Percentiles rank a stretch among this genome's conserved stretches.
These are phyloP conservation scores for Syzygium grande DNA, from an alignment of 345 rosid genomes.

Conservation along the genomic window DNA sequence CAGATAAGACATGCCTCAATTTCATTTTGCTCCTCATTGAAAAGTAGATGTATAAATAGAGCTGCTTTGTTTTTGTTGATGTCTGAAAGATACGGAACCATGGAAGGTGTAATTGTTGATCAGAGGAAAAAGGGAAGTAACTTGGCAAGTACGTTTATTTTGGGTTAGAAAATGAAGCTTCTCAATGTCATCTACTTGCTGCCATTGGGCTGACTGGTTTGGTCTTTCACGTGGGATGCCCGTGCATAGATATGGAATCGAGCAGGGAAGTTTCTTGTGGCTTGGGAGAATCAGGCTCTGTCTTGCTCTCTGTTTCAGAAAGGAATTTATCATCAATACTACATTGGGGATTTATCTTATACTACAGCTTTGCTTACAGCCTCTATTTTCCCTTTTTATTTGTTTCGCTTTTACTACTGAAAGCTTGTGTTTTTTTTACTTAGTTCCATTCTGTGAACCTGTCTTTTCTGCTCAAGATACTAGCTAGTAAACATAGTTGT, in stretches of 20 bases:
- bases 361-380: not conserved
- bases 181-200: not conserved
- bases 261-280: not conserved
- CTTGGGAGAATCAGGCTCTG: not conserved
- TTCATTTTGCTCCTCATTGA: not conserved
- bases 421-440: not conserved
- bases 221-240: not conserved
- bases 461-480: not conserved
- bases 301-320: not conserved
- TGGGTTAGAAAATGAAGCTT: not conserved
- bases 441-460: not conserved
- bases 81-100: not conserved
- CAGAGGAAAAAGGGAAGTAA: not conserved
- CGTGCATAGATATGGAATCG: not conserved
- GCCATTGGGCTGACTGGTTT: not conserved
- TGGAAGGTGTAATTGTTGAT: not conserved
- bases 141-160: not conserved
- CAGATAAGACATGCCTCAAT: not conserved
- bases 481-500: not conserved
- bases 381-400: not conserved
- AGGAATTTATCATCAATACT: not conserved
- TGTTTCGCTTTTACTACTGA: not conserved
- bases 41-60: not conserved
- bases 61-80: not conserved
- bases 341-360: not conserved